Conservation (phyloP, 2,329 filamentous ascomycete genomes). For the Geosmithia putterillii region DNA sequence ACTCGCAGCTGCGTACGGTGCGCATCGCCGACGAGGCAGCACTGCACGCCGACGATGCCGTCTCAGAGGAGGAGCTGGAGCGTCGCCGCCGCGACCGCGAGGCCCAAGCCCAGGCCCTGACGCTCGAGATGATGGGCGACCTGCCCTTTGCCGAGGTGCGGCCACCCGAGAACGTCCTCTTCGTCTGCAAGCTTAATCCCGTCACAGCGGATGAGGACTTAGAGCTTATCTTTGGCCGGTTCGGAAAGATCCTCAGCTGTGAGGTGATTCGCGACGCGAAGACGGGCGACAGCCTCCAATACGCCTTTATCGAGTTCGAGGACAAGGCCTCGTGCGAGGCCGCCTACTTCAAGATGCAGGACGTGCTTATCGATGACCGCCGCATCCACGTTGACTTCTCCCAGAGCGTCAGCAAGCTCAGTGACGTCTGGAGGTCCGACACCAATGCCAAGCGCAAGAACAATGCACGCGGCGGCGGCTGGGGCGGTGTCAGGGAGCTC, state of each 20-base stretch:
- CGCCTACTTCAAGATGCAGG: constrained; percentile 98
- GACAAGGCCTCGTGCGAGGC: constrained; percentile 87
- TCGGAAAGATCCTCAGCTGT: constrained; percentile 88
- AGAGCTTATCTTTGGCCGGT: constrained; percentile 91
- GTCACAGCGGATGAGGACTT: constrained; percentile 92
- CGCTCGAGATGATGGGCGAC: constrained; percentile 95
- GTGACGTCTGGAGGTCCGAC: constrained; percentile 76
- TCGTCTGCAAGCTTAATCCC: constrained; percentile 97
- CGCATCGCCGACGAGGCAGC: constrained; percentile 84
- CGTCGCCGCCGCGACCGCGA: constrained; percentile 75
- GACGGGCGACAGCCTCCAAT: constrained; percentile 90
- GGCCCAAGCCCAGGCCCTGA: constrained; percentile 85
- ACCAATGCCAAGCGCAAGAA: constrained; percentile 68
- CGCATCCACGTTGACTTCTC: constrained; percentile 98
- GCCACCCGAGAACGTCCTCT: constrained; percentile 91
- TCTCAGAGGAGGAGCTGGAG: constrained; percentile 70
- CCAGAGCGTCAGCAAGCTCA: constrained; percentile 81
- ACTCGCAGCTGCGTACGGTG: constrained; percentile 80
- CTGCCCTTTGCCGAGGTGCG: constrained; percentile 95
- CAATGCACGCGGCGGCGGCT: constrained; percentile 55
- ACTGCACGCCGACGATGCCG: constrained; percentile 55
- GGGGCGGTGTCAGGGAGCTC: constrained; percentile 77
- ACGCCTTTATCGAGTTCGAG: constrained; percentile 95
- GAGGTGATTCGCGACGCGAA: constrained; percentile 92
- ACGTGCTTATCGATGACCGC: constrained; percentile 90